Base-by-base conservation (phyloP, 2,329 filamentous ascomycete genomes). In the Cadophora luteo-olivacea region DNA sequence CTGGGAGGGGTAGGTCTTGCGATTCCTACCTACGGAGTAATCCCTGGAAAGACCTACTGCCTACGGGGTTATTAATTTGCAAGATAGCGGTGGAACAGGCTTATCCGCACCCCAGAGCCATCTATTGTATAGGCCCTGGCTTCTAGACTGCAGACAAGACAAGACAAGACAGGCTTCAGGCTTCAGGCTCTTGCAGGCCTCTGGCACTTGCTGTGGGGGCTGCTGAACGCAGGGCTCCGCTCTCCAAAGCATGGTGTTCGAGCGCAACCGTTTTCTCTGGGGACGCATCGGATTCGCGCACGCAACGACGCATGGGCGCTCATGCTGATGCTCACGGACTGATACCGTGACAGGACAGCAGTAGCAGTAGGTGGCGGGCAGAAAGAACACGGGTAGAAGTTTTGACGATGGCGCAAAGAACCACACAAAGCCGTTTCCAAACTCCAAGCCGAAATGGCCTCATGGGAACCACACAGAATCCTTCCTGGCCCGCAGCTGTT, bases 151-250 rank as follows among this genome's bases (percentile, higher is more conserved):
- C 51, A 64, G 68, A 54, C 51, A 52, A 49, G 65, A 64, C 68
- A 73, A 64, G 68, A 54, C 51, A 52, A 49, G 65, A 64, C 68
- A 73, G 64, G 72, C 72, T 68, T 72, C 64, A 72, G 33, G 54
- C 52, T 67, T 62, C 48, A 68, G 61, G 61, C 61, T n/a, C 66
- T 68, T 58, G 48, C 69, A 70, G 66, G 66, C 66, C 55, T 65
- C 14, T 66, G 63, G 55, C 64, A 52, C 48, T 51, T 45, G 60
- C 62, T 69, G 32, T 67, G 67, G 70, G 66, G 67, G 66, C 66
- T 68, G 61, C 60, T 67, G 64, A 49, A 72, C 67, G 69, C 71
- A 74, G 67, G 71, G 70, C 69, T 70, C 68, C 68, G 70, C 64
- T 65, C 65, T 29, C 67, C 45, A 61, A 68, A 68, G 55, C 64